phyloP scores from a whole-genome alignment of 192 early-diverging fungal species.

The Backusella macrospora region DNA sequence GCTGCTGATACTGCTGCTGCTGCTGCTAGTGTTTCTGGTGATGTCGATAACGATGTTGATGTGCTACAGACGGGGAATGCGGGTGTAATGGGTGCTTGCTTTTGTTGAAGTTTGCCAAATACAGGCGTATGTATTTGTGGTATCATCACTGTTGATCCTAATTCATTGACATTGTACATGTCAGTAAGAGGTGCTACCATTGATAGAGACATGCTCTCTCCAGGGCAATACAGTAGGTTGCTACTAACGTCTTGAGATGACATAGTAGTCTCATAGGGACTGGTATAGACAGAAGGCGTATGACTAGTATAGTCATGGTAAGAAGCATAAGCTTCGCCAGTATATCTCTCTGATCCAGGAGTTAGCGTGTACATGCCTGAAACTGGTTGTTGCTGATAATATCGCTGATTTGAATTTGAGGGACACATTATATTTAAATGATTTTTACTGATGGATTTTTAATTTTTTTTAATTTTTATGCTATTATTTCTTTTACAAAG shows the following conservation, averaged over 20 bases:
- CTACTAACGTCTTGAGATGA: neutral
- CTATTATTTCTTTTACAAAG: neutral
- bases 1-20: neutral
- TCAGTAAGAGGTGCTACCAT: conserved; percentile 13
- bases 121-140: neutral
- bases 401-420: neutral
- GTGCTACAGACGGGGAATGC: neutral
- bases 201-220: neutral
- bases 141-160: neutral
- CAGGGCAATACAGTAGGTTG: neutral
- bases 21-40: neutral
- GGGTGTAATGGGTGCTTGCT: neutral
- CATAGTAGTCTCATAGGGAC: neutral
- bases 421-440: neutral
- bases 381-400: neutral
- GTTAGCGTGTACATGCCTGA: neutral
- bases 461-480: neutral
- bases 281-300: conserved; percentile 1
- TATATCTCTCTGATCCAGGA: conserved; percentile 3
- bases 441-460: neutral
- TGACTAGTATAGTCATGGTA: neutral
- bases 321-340: neutral
- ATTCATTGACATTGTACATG: neutral
- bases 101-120: neutral
- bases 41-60: neutral